Conservation (phyloP, 352 stramenopile genomes). For the Phytopythium cucurbitacearum region DNA sequence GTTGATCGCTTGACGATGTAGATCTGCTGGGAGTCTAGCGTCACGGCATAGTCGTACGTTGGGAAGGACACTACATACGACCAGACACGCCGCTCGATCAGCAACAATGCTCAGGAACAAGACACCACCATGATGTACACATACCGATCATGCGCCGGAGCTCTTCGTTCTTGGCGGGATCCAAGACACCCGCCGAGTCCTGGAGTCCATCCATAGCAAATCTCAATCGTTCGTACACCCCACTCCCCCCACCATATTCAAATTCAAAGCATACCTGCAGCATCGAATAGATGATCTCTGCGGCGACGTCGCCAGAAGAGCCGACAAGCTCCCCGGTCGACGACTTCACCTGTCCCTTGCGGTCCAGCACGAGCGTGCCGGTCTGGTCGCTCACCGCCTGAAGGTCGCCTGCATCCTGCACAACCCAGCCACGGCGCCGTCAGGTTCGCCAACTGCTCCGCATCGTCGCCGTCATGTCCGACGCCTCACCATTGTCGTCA, state of each 20-base stretch:
- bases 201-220: conserved; percentile 7
- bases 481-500: no score
- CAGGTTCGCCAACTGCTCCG: no score
- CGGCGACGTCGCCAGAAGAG: conserved; percentile 40
- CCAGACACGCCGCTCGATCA: neutral
- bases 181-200: conserved; percentile 55
- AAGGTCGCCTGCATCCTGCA: conserved; percentile 48
- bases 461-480: no score
- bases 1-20: conserved; percentile 72
- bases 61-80: conserved; percentile 52
- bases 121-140: conserved; percentile 5
- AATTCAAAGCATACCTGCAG: conserved; percentile 26
- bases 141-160: conserved; percentile 63
- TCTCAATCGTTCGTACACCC: neutral
- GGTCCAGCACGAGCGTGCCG: conserved; percentile 59
- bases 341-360: conserved; percentile 54
- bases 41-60: conserved; percentile 64
- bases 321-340: conserved; percentile 56
- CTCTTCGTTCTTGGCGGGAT: conserved; percentile 48
- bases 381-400: conserved; percentile 44
- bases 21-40: conserved; percentile 52
- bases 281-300: conserved; percentile 63
- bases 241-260: neutral
- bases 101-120: neutral
- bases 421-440: no score